phyloP scores from a whole-genome alignment of 129 eudicot genomes.

The Chrysanthemum makinoi region DNA sequence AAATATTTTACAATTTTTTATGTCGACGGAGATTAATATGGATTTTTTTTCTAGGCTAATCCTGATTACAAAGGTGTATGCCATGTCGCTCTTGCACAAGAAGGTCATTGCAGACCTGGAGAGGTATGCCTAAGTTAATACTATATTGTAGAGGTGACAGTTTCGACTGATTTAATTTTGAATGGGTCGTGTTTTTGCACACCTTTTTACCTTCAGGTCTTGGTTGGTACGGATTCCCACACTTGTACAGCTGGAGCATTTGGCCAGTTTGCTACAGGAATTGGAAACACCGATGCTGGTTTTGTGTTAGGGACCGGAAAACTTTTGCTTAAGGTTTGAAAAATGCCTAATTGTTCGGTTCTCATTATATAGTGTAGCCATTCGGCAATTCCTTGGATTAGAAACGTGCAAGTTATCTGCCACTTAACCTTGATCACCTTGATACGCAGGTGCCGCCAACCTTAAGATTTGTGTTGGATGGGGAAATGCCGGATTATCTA shows the following conservation, averaged over 20 bases:
- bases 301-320: conserved; percentile 96
- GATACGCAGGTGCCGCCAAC: conserved; percentile 91
- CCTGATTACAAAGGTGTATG: conserved; percentile 99
- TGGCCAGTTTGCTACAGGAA: conserved; percentile 96
- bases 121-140: conserved; percentile 50
- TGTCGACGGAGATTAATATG: too few species aligned
- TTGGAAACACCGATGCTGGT: conserved; percentile 96
- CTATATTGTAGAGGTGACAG: background rate
- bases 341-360: background rate
- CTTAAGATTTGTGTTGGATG: conserved; percentile 93
- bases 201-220: conserved; percentile 45
- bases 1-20: background rate
- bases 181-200: background rate
- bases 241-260: conserved; percentile 99
- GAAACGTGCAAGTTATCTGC: too few species aligned
- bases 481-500: conserved; percentile 92
- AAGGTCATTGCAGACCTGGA: conserved; percentile 99
- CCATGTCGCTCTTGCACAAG: conserved; percentile 99
- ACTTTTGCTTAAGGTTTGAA: conserved; percentile 86
- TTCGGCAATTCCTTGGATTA: too few species aligned
- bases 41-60: conserved; percentile 60
- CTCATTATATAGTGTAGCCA: too few species aligned
- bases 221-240: conserved; percentile 97
- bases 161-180: background rate
- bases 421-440: background rate